Conservation (phyloP, 108 stramenopile genomes). For the Fistulifera pelliculosa region DNA sequence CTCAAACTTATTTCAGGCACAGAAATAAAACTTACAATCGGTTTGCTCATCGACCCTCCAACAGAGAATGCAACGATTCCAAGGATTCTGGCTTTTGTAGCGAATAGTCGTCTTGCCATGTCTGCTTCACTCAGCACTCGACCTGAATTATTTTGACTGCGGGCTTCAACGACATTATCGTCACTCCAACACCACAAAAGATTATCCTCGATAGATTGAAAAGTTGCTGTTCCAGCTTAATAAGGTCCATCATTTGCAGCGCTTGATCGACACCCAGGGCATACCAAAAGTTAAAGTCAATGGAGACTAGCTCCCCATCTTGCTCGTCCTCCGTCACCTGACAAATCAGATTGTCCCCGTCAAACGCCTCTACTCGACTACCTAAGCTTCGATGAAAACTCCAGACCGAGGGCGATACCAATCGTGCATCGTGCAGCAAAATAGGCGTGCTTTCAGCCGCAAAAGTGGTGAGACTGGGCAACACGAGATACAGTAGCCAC, state of each 20-base stretch:
- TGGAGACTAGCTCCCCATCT: not conserved
- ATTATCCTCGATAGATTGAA: not conserved
- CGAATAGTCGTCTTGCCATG: not conserved
- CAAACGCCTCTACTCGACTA: not conserved
- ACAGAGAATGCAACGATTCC: conserved; percentile 1
- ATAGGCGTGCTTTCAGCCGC: too few relatives aligned
- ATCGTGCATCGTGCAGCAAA: too few relatives aligned
- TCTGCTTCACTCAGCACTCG: not conserved
- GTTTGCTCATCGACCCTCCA: not conserved
- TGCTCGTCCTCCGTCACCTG: not conserved
- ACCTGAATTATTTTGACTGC: not conserved
- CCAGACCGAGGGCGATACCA: too few relatives aligned
- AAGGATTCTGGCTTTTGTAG: not conserved
- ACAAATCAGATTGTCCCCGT: not conserved
- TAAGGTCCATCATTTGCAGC: not conserved
- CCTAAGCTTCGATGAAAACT: too few relatives aligned
- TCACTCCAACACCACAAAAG: not conserved
- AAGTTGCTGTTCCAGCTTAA: not conserved
- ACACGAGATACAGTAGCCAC: too few relatives aligned
- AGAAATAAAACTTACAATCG: conserved; percentile 1
- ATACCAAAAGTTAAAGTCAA: not conserved
- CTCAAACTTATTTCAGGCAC: too few relatives aligned
- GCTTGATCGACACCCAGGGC: not conserved
- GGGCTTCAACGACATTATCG: not conserved
- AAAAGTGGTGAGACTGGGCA: too few relatives aligned